Percentiles rank a stretch among this genome's conserved stretches.
These are phyloP conservation scores for Boletus edulis DNA, from an alignment of 768 basidiomycete genomes.

Conservation along the genomic window DNA sequence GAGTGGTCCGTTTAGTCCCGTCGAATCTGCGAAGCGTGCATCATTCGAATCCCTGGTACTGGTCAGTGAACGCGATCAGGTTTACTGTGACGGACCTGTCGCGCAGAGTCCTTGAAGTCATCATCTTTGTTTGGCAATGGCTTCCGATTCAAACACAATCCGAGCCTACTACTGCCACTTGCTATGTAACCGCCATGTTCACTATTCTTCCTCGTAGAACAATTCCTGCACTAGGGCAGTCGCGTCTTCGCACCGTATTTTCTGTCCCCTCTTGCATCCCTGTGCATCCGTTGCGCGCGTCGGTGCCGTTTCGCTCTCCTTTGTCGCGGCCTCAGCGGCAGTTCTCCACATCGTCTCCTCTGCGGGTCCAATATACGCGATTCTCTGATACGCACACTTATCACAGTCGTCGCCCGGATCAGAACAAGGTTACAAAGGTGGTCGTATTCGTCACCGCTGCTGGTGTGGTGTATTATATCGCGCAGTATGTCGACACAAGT, in stretches of 20 bases:
- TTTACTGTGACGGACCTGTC: background rate
- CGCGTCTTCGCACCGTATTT: background rate
- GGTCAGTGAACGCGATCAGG: background rate
- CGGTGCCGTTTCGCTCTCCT: background rate
- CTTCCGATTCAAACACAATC: slow-evolving; percentile 9
- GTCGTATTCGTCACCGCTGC: slow-evolving; percentile 15
- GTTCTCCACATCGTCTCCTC: slow-evolving; percentile 21
- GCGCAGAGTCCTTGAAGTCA: no score
- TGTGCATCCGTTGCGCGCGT: background rate
- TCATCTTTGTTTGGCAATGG: slow-evolving; percentile 11
- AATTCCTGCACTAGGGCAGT: slow-evolving; percentile 1
- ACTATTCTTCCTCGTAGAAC: background rate
- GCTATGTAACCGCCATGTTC: slow-evolving; percentile 10
- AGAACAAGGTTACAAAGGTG: slow-evolving; percentile 11
- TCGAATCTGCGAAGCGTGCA: no score
- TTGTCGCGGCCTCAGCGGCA: slow-evolving; percentile 5
- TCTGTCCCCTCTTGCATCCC: background rate
- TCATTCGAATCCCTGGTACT: background rate
- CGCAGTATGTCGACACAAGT: slow-evolving; percentile 23
- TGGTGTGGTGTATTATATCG: slow-evolving; percentile 27
- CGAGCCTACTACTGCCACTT: background rate
- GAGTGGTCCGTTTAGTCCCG: no score
- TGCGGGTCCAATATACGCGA: slow-evolving; percentile 26
- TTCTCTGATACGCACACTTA: slow-evolving; percentile 19
- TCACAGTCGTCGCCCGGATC: slow-evolving; percentile 3